Evolutionary conservation across 352 stramenopile species (phyloP).

Genomic region (Phytophthora podocarpi): DNA sequence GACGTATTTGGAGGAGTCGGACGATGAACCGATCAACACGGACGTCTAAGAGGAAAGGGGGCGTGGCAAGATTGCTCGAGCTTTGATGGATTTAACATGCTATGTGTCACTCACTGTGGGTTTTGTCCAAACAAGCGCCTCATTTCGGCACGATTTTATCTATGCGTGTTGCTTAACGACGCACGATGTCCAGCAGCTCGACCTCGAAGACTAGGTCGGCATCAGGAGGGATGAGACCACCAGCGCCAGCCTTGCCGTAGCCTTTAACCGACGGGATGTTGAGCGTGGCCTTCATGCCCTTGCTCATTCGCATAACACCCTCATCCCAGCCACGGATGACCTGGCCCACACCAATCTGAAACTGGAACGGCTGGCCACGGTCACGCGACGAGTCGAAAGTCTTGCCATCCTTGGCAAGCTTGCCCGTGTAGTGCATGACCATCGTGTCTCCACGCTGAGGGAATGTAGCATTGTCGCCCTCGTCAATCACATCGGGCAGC

Average conservation of each 20-base stretch:
- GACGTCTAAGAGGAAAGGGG: conserved; percentile 22
- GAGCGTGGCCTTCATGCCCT: conserved; percentile 93
- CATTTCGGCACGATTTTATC: background rate
- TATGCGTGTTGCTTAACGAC: conserved; percentile 18
- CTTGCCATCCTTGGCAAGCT: conserved; percentile 60
- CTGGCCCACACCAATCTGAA: conserved; percentile 80
- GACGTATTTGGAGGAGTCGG: conserved; percentile 59
- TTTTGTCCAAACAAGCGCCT: conserved; percentile 11
- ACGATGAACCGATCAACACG: conserved; percentile 39
- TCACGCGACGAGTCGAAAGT: conserved; percentile 83
- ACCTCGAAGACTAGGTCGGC: conserved; percentile 95
- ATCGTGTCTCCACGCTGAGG: conserved; percentile 72
- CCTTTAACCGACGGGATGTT: conserved; percentile 92
- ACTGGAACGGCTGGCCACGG: conserved; percentile 79
- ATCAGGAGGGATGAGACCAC: conserved; percentile 90
- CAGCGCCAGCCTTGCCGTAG: conserved; percentile 89
- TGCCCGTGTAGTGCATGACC: conserved; percentile 88
- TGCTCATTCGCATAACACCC: conserved; percentile 94
- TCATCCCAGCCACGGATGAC: conserved; percentile 97
- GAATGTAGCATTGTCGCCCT: conserved; percentile 71
- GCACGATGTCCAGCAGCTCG: conserved; percentile 88
- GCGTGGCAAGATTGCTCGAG: background rate
- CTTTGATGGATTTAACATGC: conserved; percentile 4
- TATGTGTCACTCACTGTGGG: conserved; percentile 9
- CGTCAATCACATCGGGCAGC: conserved; percentile 68